Percentiles rank a stretch among this genome's conserved stretches.
Conservation (phyloP, 192 early-diverging fungal species). For the Backusella sp. region DNA sequence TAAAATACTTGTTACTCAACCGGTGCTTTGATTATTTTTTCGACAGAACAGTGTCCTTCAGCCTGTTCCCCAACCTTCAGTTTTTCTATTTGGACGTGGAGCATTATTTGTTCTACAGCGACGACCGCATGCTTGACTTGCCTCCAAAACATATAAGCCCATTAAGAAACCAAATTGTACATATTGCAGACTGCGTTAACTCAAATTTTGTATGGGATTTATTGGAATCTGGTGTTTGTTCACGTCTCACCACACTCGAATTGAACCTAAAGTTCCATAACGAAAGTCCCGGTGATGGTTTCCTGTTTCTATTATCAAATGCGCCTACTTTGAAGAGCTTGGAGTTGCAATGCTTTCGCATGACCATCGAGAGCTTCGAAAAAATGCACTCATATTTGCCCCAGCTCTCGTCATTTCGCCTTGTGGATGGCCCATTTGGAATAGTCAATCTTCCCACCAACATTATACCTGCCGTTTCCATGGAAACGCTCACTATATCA, state of each 20-base stretch:
- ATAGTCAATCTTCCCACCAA: not conserved
- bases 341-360: not conserved
- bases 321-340: not conserved
- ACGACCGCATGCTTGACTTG: not conserved
- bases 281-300: not conserved
- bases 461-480: not conserved
- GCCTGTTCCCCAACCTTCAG: not conserved
- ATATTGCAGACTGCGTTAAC: not conserved
- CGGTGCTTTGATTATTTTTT: not conserved
- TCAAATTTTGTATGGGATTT: not conserved
- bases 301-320: not conserved
- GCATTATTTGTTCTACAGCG: slow-evolving; percentile 1
- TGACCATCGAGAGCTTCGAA: not conserved
- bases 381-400: slow-evolving; percentile 2
- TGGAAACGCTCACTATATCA: not conserved
- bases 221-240: not conserved
- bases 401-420: not conserved
- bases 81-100: slow-evolving; percentile 2
- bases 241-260: not conserved
- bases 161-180: not conserved
- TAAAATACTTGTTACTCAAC: not conserved
- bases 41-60: not conserved
- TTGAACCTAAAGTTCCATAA: not conserved
- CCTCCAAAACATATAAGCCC: not conserved
- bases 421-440: not conserved